Conservation (phyloP, 805 yeast species). For the Wickerhamomyces ciferrii region DNA sequence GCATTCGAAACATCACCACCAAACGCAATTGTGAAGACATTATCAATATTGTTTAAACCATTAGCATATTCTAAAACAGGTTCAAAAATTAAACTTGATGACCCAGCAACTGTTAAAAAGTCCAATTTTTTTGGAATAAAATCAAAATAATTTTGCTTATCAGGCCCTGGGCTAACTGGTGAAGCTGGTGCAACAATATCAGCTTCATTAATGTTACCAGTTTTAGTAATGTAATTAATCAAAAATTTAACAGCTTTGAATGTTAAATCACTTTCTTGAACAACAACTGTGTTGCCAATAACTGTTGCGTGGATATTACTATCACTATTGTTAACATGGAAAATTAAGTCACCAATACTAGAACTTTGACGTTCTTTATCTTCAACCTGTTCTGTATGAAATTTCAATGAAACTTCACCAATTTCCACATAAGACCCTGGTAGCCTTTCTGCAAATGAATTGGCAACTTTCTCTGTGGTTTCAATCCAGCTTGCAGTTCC, state of each 20-base stretch:
- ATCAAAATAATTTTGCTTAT: slow-evolving; percentile 1
- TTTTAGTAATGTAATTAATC: slow-evolving; percentile 29
- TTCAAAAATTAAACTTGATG: slow-evolving; percentile 65
- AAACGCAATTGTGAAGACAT: slow-evolving; percentile 57
- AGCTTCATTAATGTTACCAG: slow-evolving; percentile 15
- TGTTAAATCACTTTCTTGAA: slow-evolving; percentile 60
- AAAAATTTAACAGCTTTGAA: slow-evolving; percentile 52
- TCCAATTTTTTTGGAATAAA: slow-evolving; percentile 20
- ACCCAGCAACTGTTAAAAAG: slow-evolving; percentile 56
- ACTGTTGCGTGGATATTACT: slow-evolving; percentile 73
- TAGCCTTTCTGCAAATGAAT: slow-evolving; percentile 64
- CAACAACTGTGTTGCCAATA: slow-evolving; percentile 61
- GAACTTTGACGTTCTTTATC: slow-evolving; percentile 59
- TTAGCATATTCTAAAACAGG: slow-evolving; percentile 54
- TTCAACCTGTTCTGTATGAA: slow-evolving; percentile 67
- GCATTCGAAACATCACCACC: slow-evolving; percentile 55
- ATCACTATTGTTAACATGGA: slow-evolving; percentile 72
- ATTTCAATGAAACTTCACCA: slow-evolving; percentile 71
- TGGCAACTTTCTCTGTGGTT: slow-evolving; percentile 47
- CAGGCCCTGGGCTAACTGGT: slow-evolving; percentile 19
- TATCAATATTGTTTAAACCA: slow-evolving; percentile 34
- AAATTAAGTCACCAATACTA: slow-evolving; percentile 77
- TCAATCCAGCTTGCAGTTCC: slow-evolving; percentile 43
- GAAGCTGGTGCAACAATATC: slow-evolving; percentile 24
- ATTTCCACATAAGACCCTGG: slow-evolving; percentile 73